Percentiles rank a stretch among this genome's conserved stretches.
These are phyloP conservation scores for Lactifluus volemus DNA, from an alignment of 768 basidiomycete genomes.

Conservation along the genomic window DNA sequence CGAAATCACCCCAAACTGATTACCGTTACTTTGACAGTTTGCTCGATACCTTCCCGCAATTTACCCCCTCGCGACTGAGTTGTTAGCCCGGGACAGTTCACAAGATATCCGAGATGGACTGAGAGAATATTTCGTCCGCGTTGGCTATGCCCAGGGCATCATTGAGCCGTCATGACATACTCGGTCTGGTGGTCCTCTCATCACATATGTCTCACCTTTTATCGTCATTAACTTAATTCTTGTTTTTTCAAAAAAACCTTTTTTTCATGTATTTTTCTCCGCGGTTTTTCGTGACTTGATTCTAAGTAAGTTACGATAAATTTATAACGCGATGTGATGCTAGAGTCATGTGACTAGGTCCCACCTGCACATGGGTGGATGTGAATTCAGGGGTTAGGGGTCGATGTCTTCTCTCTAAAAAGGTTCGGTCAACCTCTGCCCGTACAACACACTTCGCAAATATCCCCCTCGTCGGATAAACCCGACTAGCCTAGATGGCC, in stretches of 20 bases:
- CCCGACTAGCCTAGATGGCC: constrained; percentile 35
- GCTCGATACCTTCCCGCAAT: constrained; percentile 78
- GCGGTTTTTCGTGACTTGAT: neutral
- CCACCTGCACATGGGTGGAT: too few species aligned
- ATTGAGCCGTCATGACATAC: constrained; percentile 39
- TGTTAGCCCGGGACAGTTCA: constrained; percentile 74
- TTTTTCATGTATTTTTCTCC: neutral
- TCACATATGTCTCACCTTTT: neutral
- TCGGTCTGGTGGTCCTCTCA: neutral
- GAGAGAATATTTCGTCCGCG: constrained; percentile 70
- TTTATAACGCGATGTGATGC: too few species aligned
- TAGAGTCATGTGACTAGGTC: too few species aligned
- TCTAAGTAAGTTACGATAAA: too few species aligned
- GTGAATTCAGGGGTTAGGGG: too few species aligned
- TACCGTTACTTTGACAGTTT: constrained; percentile 46
- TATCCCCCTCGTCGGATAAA: neutral
- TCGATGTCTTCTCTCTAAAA: too few species aligned
- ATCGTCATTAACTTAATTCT: constrained; percentile 2
- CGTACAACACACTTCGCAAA: too few species aligned
- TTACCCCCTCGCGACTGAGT: constrained; percentile 82
- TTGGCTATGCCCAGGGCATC: constrained; percentile 65
- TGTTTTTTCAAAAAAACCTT: neutral
- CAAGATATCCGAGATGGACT: constrained; percentile 77
- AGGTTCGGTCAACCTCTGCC: too few species aligned
- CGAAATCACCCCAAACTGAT: neutral